Conservation (phyloP, 1,284 basidiomycete species). For the Pseudozyma pruni region DNA sequence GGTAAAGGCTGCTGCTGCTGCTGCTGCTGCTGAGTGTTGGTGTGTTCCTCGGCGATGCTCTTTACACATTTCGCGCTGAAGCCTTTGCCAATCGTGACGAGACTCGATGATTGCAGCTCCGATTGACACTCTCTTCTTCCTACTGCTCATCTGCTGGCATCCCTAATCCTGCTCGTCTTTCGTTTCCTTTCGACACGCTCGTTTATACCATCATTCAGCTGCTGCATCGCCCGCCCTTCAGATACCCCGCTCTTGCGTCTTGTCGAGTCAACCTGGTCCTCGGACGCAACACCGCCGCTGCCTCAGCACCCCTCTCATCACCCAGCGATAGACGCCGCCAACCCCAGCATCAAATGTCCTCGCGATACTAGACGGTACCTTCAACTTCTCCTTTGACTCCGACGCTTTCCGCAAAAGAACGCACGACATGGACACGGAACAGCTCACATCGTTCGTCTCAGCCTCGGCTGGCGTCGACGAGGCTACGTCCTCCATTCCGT, state of each 20-base stretch:
- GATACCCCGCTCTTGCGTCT: no score
- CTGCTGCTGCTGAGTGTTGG: constrained; percentile 1
- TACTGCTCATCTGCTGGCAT: background rate
- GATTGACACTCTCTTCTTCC: background rate
- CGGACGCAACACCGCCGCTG: no score
- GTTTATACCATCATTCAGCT: constrained; percentile 1
- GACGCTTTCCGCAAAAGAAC: background rate
- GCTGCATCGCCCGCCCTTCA: constrained; percentile 12
- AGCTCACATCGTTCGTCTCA: constrained; percentile 20
- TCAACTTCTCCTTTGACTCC: background rate
- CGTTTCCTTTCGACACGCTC: constrained; percentile 6
- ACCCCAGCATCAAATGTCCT: constrained; percentile 4
- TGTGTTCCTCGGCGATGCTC: background rate
- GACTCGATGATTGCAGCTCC: constrained; percentile 4
- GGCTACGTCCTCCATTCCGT: background rate
- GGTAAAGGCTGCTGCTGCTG: background rate
- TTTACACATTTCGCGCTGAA: constrained; percentile 5
- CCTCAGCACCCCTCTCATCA: no score
- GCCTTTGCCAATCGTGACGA: constrained; percentile 1
- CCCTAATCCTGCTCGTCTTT: no score
- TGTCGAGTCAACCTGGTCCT: no score
- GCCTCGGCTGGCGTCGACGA: constrained; percentile 15
- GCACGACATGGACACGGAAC: constrained; percentile 21
- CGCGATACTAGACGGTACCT: background rate
- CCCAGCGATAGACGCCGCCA: no score